Evolutionary conservation across 257 asterid species (phyloP), one percentile per base, ranked within the genome.

Genomic region (Henckelia pumila): DNA sequence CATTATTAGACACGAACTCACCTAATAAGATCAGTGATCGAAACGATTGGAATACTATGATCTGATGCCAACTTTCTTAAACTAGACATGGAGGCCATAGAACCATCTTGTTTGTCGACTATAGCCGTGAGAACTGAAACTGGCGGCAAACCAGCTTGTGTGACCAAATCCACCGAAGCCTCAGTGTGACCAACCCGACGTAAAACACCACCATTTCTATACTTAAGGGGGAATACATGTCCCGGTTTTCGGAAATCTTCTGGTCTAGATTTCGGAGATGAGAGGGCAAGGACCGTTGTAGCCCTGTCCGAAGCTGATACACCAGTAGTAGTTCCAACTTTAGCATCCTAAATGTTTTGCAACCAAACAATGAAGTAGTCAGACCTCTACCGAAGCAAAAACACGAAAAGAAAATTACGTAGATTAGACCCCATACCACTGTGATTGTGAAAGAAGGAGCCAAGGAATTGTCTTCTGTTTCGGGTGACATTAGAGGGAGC

Each of bases 381-480:
- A 8, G 47, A n/a, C n/a, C n/a, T 9, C 16, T 10, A 10, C 47
- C 16, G 4, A 35, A 8, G 16, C 10, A 35, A 8, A 9, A 1
- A 35, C 16, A 35, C 4, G 47, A 16, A 26, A 59, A 26, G 63
- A 24, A 58, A 32, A 32, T 7, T 10, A 7, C 7, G 11, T 32
- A 32, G 4, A 9, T 35, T 35, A 35, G 47, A 8, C 10, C 1
- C 22, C 59, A 49, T 88, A 91, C 98, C 90, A 92, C 98, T 29
- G 98, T 82, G 81, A 89, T 52, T 2, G 96, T 84, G 85, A 92
- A 92, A 16, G 92, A 92, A 59, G 96, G 96, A 76, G 95, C 87
- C 57, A 84, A 86, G 22, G 91, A 77, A 66, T 83, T 86, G n/a
- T 83, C 83, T 71, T 87, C 87, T 1, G 77, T 92, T 72, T 84